Evolutionary conservation across 495 filamentous ascomycete species (phyloP), one percentile per base, ranked within the genome.

Genomic region (Hypomontagnella submonticulosa): DNA sequence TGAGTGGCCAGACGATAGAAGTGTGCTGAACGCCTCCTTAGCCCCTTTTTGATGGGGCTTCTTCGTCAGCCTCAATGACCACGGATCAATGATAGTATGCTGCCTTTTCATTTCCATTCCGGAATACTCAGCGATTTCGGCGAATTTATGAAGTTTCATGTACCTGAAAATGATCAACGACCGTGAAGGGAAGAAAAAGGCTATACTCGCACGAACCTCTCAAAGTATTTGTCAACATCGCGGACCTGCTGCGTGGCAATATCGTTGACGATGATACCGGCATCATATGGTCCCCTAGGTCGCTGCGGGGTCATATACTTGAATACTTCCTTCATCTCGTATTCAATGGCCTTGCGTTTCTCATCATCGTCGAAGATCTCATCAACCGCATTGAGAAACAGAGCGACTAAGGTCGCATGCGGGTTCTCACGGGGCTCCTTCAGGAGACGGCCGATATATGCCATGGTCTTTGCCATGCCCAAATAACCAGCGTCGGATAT

Each of bases 41-140:
- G 66, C 74, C 8, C 74, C 75, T 10, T 33, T 40, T 42, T 77
- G 58, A 9, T 64, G 54, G 8, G 64, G 71, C 18, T 49, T 60
- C 5, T 72, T 59, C 56, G 72, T 75, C 37, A 79, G 34, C 27
- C 57, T 61, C 38, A 69, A 46, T 6, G 78, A 76, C 76, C 76
- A 79, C 44, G 76, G 71, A 1, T 73, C 76, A 27, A 80, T 69
- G 58, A 79, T 69, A 1, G 72, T 79, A 36, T 78, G 63, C 1
- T 47, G 23, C 13, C 70, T 61, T 56, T 77, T 80, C 41, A 70
- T 63, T 8, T 23, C 41, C 50, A 71, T 62, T 1, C 54, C 37
- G 4, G 70, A 50, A 5, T 34, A 0, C 4, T 51, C 23, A 27
- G 8, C 23, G 12, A 63, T 46, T 20, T 16, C 3, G 30, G 38